Conservation (phyloP, 148 eudicot species). For the Polygonum aviculare region DNA sequence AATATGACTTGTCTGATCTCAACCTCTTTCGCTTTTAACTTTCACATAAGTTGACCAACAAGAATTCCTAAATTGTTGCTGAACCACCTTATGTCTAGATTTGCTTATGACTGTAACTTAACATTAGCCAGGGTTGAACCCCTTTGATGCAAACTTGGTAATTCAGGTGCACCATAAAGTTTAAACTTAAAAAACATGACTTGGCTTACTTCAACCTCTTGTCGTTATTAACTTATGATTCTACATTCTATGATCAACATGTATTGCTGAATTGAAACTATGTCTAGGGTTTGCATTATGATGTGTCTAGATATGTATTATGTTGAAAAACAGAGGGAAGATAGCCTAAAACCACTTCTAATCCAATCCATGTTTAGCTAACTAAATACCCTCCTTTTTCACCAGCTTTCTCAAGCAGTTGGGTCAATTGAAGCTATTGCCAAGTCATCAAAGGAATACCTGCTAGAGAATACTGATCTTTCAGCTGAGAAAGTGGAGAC, state of each 20-base stretch:
- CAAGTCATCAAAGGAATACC: conserved; percentile 65
- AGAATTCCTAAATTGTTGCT: background rate
- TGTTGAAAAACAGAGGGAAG: too few relatives aligned
- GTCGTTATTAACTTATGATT: background rate
- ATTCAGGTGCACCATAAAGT: conserved; percentile 8
- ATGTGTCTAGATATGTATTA: background rate
- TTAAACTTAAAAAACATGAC: background rate
- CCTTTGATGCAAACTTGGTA: conserved; percentile 92
- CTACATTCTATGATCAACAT: background rate
- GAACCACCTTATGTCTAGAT: background rate
- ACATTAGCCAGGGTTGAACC: conserved; percentile 26
- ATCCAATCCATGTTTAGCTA: background rate
- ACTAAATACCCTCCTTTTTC: background rate
- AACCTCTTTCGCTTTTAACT: background rate
- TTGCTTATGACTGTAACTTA: too few relatives aligned
- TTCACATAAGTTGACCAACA: background rate
- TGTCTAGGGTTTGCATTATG: background rate
- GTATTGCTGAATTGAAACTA: background rate
- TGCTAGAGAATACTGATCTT: conserved; percentile 80
- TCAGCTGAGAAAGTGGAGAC: conserved; percentile 84
- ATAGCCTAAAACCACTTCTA: background rate
- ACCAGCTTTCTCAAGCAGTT: conserved; percentile 75
- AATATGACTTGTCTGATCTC: background rate
- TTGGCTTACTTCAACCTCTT: background rate
- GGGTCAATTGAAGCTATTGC: conserved; percentile 96